Evolutionary conservation across 1,284 basidiomycete species (phyloP).

Genomic region (Violaceomyces palustris): DNA sequence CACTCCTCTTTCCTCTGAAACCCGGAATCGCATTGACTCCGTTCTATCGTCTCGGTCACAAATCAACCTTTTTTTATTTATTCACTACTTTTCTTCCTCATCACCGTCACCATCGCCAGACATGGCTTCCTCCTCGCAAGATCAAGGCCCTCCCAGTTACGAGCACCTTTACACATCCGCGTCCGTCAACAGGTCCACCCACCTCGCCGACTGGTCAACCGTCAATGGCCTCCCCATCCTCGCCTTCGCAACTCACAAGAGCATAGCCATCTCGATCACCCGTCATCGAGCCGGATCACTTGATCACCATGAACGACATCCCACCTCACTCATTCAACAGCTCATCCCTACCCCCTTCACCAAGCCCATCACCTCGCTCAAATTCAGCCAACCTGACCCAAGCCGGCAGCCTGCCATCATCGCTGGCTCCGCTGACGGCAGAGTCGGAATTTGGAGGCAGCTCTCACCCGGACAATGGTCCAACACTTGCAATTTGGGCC

Average conservation of each 20-base stretch:
- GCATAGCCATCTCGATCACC: slow-evolving; percentile 28
- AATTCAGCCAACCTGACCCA: slow-evolving; percentile 9
- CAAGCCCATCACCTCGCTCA: slow-evolving; percentile 29
- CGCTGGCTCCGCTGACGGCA: slow-evolving; percentile 29
- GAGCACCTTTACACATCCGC: slow-evolving; percentile 43
- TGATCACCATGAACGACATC: slow-evolving; percentile 1
- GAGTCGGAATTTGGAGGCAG: slow-evolving; percentile 17
- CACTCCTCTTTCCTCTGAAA: too few species aligned
- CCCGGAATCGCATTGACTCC: too few species aligned
- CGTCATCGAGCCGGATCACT: slow-evolving; percentile 8
- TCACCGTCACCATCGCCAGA: too few species aligned
- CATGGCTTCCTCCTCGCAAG: too few species aligned
- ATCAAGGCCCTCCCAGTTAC: too few species aligned
- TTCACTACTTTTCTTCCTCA: too few species aligned
- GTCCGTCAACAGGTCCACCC: slow-evolving; percentile 40
- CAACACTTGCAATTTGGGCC: neutral
- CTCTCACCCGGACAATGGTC: slow-evolving; percentile 1
- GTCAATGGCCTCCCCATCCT: too few species aligned
- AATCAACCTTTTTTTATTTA: too few species aligned
- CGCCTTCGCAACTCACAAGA: slow-evolving; percentile 41
- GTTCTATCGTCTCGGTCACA: too few species aligned
- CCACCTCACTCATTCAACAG: slow-evolving; percentile 3
- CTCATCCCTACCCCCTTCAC: slow-evolving; percentile 25
- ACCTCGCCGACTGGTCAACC: slow-evolving; percentile 39
- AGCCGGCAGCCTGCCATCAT: slow-evolving; percentile 9